Evolutionary conservation across 345 rosid genomes (phyloP).

Genomic region (Hypericum androsaemum): DNA sequence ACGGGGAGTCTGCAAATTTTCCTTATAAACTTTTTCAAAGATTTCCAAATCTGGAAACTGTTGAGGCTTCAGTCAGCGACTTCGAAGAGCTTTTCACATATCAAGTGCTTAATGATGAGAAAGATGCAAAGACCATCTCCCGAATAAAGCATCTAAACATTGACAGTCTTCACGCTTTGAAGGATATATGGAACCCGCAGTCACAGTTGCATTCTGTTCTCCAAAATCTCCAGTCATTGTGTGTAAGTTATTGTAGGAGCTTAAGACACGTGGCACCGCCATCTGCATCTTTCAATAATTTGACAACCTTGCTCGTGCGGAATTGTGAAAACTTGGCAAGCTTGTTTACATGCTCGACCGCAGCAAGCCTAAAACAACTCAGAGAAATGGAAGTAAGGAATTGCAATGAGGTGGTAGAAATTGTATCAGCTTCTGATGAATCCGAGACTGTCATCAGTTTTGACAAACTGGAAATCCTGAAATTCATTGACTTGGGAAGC

Average conservation of each 20-base stretch:
- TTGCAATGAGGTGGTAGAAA: conserved; percentile 1
- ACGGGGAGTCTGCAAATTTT: too few relatives aligned
- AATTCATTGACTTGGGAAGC: background rate
- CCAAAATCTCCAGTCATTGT: background rate
- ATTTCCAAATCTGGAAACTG: too few relatives aligned
- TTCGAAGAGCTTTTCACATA: too few relatives aligned
- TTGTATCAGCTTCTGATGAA: background rate
- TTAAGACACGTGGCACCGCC: background rate
- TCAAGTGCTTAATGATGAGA: too few relatives aligned
- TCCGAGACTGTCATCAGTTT: background rate
- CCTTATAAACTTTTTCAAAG: too few relatives aligned
- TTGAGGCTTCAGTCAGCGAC: too few relatives aligned
- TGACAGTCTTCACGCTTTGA: background rate
- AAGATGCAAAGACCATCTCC: too few relatives aligned
- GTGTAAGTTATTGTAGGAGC: background rate
- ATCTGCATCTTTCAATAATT: background rate
- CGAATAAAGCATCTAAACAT: background rate
- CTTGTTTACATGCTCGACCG: background rate
- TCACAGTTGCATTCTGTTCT: background rate
- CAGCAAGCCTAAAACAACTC: background rate
- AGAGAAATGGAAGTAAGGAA: background rate
- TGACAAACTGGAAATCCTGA: background rate
- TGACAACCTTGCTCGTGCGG: background rate
- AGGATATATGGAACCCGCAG: too few relatives aligned
- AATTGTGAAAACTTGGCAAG: background rate